Percentiles rank a stretch among this genome's conserved stretches.
phyloP scores from a whole-genome alignment of 2,329 filamentous ascomycete species.

The Penicillium aurantiogriseum region DNA sequence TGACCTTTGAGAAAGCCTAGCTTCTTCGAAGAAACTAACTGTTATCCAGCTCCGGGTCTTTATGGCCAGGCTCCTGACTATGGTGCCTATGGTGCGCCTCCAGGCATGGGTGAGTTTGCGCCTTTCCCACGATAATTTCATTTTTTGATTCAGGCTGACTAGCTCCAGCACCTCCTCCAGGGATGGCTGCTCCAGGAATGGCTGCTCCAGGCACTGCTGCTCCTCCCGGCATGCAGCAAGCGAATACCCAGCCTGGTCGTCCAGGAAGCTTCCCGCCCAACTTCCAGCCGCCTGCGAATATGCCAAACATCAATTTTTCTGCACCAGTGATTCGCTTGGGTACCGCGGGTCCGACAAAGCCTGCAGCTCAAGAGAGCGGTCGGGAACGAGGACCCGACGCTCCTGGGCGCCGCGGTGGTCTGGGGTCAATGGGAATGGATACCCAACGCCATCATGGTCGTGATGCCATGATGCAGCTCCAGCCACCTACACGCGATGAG shows the following conservation, averaged over 20 bases:
- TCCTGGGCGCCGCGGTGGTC: conserved; percentile 53
- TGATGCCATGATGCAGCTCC: conserved; percentile 68
- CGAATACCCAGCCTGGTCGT: conserved; percentile 71
- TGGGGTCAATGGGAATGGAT: conserved; percentile 64
- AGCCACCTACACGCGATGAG: conserved; percentile 85
- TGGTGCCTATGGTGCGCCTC: conserved; percentile 69
- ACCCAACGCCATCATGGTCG: conserved; percentile 65
- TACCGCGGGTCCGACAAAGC: conserved; percentile 66
- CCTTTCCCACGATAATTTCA: not conserved
- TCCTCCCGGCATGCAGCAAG: conserved; percentile 74
- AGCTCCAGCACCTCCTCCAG: conserved; percentile 67
- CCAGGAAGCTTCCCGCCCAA: conserved; percentile 75
- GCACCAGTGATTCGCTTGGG: conserved; percentile 93
- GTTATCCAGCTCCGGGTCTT: conserved; percentile 43
- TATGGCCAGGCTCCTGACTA: conserved; percentile 77
- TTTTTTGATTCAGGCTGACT: conserved; percentile 20
- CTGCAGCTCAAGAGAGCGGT: conserved; percentile 46
- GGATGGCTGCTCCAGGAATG: conserved; percentile 78
- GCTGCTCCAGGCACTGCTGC: conserved; percentile 74
- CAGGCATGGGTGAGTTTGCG: conserved; percentile 70
- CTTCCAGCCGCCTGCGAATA: conserved; percentile 85
- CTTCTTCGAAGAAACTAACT: conserved; percentile 11
- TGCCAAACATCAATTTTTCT: conserved; percentile 98
- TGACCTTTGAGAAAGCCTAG: not conserved
- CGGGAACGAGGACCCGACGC: conserved; percentile 46